Conservation (phyloP, 202 grass and related monocot genomes). For the Brachypodium distachyon region DNA sequence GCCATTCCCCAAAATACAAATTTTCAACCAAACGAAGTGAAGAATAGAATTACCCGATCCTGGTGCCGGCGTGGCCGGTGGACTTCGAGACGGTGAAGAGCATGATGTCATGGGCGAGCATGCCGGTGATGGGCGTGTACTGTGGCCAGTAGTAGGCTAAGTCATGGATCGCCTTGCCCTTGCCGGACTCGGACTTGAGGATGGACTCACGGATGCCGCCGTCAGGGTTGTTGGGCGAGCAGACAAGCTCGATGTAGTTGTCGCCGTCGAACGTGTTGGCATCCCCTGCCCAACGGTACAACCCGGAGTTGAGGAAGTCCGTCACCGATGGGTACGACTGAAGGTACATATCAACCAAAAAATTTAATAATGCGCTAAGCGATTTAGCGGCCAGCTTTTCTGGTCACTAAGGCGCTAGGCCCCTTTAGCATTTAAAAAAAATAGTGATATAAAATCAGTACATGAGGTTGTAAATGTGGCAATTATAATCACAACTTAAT, state of each 20-base stretch:
- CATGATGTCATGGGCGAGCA: slow-evolving; percentile 51
- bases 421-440: too few relatives aligned
- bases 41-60: slow-evolving; percentile 47
- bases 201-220: slow-evolving; percentile 38
- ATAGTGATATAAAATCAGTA: too few relatives aligned
- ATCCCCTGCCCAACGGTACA: slow-evolving; percentile 74
- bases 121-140: slow-evolving; percentile 54
- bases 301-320: slow-evolving; percentile 43
- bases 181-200: slow-evolving; percentile 30
- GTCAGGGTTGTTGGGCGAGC: slow-evolving; percentile 84
- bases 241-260: slow-evolving; percentile 61
- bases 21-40: too few relatives aligned
- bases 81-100: slow-evolving; percentile 89
- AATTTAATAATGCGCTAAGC: too few relatives aligned
- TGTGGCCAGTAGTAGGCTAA: slow-evolving; percentile 94
- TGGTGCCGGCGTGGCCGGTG: slow-evolving; percentile 73
- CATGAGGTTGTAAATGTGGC: too few relatives aligned
- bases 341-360: not conserved
- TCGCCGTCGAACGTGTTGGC: slow-evolving; percentile 37
- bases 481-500: too few relatives aligned
- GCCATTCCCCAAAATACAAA: too few relatives aligned
- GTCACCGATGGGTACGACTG: slow-evolving; percentile 63
- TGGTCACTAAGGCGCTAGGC: too few relatives aligned
- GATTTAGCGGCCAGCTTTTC: too few relatives aligned
- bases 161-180: slow-evolving; percentile 56